Evolutionary conservation across 2,329 filamentous ascomycete species (phyloP), one percentile per base, ranked within the genome.

Genomic region (Geosmithia putterillii): DNA sequence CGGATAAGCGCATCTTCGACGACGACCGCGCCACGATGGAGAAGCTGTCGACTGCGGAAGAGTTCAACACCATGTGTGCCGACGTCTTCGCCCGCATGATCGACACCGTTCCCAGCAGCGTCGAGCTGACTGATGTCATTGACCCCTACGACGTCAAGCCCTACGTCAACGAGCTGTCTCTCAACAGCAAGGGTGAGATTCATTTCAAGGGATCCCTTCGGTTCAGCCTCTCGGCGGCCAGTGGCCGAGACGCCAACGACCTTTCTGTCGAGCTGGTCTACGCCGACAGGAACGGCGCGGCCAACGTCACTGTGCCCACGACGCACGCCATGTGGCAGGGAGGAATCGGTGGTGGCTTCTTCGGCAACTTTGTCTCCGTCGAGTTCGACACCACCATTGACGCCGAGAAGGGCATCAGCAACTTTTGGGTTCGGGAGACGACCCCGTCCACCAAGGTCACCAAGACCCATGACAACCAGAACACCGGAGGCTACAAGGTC

Each of bases 11-110:
- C 10, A 59, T 71, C 21, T 73, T 67, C 46, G 52, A 47, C 19
- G 69, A 71, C 46, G 57, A 54, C 2, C 68, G 68, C 51, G 57
- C 54, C 17, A 68, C 63, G 4, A 63, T 70, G 43, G 53, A 49
- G n/a, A 53, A 58, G 2, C 52, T 70, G 54, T 55, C 56, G 8
- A 52, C 56, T 6, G 52, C 61, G 39, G 48, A 49, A 6, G 54
- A 54, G 12, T 70, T 70, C 52, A 53, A 57, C 38, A 53, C 48
- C 18, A 55, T 42, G 20, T 61, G 58, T 32, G 47, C 47, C 9
- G 51, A 53, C 17, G 49, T 60, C 22, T 52, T 61, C 18, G 50
- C 46, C 7, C 52, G 57, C 22, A 60, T 61, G 58, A 53, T 61
- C 35, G 49, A 60, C 38, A 60, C 57, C 1, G 58, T 61, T 3